Evolutionary conservation across 306 rosid genomes (phyloP).

Genomic region (Fragaria iinumae): DNA sequence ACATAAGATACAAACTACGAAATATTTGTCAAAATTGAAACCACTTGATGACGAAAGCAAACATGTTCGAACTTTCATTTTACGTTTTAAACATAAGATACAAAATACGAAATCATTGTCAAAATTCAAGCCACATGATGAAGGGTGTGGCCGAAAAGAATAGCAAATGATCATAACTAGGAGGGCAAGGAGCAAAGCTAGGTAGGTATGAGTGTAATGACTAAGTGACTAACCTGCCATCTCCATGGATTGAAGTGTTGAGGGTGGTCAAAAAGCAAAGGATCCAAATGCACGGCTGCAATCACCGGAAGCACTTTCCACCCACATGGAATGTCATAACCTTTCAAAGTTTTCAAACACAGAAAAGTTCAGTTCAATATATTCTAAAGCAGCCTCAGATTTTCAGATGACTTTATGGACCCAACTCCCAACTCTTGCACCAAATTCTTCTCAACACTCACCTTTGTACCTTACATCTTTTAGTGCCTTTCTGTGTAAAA

Average conservation of each 20-base stretch:
- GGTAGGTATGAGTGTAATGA: neutral
- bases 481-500: slow-evolving; percentile 89
- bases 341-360: slow-evolving; percentile 42
- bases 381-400: slow-evolving; percentile 1
- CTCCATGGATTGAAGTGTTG: slow-evolving; percentile 97
- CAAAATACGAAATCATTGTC: too few species aligned
- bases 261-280: slow-evolving; percentile 90
- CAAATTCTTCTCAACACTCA: slow-evolving; percentile 23
- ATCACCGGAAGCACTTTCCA: slow-evolving; percentile 99
- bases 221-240: slow-evolving; percentile 77
- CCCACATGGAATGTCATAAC: slow-evolving; percentile 98
- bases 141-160: neutral
- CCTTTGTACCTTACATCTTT: slow-evolving; percentile 88
- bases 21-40: neutral
- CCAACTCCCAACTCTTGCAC: slow-evolving; percentile 16
- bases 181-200: slow-evolving; percentile 26
- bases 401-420: slow-evolving; percentile 15
- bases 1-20: neutral
- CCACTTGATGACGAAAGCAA: neutral
- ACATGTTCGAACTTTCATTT: neutral
- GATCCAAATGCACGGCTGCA: slow-evolving; percentile 93
- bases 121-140: neutral
- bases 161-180: slow-evolving; percentile 26
- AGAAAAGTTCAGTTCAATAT: neutral
- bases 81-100: neutral